Conservation (phyloP, 2,329 filamentous ascomycete species). For the Alternaria conjuncta region DNA sequence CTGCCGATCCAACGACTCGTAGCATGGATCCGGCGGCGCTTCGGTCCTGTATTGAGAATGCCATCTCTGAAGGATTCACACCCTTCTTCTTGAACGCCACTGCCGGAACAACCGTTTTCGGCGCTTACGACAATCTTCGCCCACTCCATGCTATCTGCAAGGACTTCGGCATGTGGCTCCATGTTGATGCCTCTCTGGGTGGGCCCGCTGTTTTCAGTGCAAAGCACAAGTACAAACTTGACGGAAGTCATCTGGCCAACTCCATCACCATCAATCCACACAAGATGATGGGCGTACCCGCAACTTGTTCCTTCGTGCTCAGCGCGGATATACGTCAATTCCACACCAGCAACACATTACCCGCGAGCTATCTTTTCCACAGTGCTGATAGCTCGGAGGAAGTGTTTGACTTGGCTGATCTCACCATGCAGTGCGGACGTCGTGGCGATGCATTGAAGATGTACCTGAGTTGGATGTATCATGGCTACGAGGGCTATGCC, state of each 20-base stretch:
- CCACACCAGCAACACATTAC: background rate
- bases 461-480: background rate
- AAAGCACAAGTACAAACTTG: background rate
- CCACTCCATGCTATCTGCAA: background rate
- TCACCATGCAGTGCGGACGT: background rate
- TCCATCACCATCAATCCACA: background rate
- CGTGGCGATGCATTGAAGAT: background rate
- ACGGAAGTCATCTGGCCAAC: background rate
- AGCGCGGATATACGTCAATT: background rate
- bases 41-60: background rate
- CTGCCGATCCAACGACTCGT: background rate
- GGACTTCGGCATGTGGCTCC: background rate
- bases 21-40: background rate
- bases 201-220: background rate
- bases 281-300: background rate
- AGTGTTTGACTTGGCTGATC: background rate
- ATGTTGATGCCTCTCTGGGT: background rate
- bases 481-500: background rate
- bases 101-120: background rate
- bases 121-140: background rate
- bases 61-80: background rate
- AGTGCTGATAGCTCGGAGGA: background rate
- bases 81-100: background rate
- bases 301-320: background rate
- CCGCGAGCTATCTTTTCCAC: background rate